These are phyloP conservation scores for Singerocomus rubriflavus DNA, from an alignment of 1,284 basidiomycete genomes.

Conservation along the genomic window DNA sequence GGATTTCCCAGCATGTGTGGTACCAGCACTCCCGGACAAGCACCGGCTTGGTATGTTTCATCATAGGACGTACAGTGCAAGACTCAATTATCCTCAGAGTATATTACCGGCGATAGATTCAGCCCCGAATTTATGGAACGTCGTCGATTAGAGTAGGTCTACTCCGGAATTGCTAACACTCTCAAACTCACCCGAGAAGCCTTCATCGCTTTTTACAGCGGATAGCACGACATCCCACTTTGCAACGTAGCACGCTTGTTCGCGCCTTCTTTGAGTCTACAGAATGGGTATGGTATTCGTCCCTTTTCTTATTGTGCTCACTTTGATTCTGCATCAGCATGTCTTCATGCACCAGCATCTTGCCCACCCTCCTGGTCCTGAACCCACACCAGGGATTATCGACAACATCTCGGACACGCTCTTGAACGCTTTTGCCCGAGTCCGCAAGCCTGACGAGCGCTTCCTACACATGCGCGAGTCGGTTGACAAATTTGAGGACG, in stretches of 20 bases:
- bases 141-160: constrained; percentile 75
- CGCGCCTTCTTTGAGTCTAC: constrained; percentile 93
- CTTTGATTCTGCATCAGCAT: constrained; percentile 50
- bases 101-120: constrained; percentile 96
- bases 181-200: constrained; percentile 42
- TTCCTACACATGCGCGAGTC: constrained; percentile 89
- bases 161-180: constrained; percentile 2
- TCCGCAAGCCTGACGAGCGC: constrained; percentile 94
- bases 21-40: constrained; percentile 95
- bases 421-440: constrained; percentile 91
- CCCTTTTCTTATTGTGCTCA: constrained; percentile 5
- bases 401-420: constrained; percentile 96
- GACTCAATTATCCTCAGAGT: constrained; percentile 55
- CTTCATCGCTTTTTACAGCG: constrained; percentile 92
- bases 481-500: constrained; percentile 95
- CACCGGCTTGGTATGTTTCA: constrained; percentile 80
- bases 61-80: neutral
- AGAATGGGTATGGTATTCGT: constrained; percentile 78
- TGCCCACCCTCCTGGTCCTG: constrained; percentile 81
- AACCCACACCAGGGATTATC: constrained; percentile 77
- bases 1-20: constrained; percentile 95
- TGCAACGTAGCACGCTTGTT: constrained; percentile 89
- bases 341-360: constrained; percentile 95
- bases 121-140: constrained; percentile 96
- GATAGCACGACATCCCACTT: constrained; percentile 86